Evolutionary conservation across 768 basidiomycete species (phyloP).

Genomic region (Suillus cothurnatus): DNA sequence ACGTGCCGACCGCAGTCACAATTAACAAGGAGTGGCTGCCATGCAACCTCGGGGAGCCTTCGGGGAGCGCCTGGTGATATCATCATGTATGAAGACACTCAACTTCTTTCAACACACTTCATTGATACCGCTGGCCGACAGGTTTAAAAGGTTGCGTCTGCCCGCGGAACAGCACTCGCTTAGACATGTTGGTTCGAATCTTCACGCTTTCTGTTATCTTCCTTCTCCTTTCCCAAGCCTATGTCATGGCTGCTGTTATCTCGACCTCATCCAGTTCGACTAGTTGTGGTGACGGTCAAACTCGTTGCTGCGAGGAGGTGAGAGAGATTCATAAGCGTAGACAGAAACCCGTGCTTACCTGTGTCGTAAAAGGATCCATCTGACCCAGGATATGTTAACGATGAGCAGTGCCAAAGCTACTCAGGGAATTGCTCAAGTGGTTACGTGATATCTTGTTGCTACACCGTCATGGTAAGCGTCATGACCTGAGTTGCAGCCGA

Average conservation of each 20-base stretch:
- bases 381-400: neutral
- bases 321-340: neutral
- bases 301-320: neutral
- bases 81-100: neutral
- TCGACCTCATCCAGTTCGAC: neutral
- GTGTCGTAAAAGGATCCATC: neutral
- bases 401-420: neutral
- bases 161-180: neutral
- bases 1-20: neutral
- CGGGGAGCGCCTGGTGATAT: neutral
- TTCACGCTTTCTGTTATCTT: neutral
- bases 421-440: neutral
- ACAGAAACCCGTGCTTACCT: neutral
- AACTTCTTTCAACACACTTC: neutral
- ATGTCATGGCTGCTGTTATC: neutral
- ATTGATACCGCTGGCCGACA: neutral
- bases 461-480: neutral
- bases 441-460: neutral
- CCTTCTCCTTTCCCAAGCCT: neutral
- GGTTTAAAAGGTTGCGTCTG: neutral
- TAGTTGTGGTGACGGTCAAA: neutral
- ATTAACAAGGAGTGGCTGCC: neutral
- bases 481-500: neutral
- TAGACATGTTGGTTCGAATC: neutral
- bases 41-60: neutral